These are phyloP conservation scores for Mortierella sp. DNA, from an alignment of 371 early-diverging fungal genomes.

Conservation along the genomic window DNA sequence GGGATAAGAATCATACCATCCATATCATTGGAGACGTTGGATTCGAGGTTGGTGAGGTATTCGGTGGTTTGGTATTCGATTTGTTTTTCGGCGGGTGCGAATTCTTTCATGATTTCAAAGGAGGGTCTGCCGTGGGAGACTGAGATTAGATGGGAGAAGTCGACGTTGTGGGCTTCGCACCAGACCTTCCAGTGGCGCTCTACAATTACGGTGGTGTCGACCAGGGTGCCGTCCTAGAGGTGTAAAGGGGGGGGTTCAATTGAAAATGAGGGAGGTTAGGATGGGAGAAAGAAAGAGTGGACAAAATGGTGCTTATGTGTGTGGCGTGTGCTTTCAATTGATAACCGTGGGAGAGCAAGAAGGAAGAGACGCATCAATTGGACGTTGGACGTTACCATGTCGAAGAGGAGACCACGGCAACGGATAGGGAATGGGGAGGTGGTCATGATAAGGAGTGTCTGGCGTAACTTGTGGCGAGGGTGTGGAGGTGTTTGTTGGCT, in stretches of 20 bases:
- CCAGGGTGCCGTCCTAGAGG: conserved; percentile 64
- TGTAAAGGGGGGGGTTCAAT: too few species aligned
- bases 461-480: not conserved
- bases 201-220: conserved; percentile 58
- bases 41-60: conserved; percentile 54
- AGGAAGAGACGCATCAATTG: not conserved
- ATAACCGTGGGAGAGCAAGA: conserved; percentile 5
- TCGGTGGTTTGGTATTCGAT: conserved; percentile 46
- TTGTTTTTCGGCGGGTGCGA: conserved; percentile 54
- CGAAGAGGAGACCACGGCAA: conserved; percentile 57
- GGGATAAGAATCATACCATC: conserved; percentile 60
- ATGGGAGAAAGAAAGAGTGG: not conserved
- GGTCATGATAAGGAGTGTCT: not conserved
- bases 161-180: conserved; percentile 52
- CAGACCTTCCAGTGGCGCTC: conserved; percentile 57
- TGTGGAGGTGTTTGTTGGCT: not conserved
- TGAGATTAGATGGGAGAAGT: conserved; percentile 47
- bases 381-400: conserved; percentile 36
- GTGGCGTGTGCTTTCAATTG: too few species aligned
- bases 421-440: conserved; percentile 41
- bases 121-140: conserved; percentile 66
- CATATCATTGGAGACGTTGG: conserved; percentile 26
- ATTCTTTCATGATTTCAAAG: conserved; percentile 60
- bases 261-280: not conserved
- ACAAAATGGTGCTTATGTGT: not conserved